Percentiles rank a stretch among this genome's conserved stretches.
Evolutionary conservation across 176 grass and related monocot genomes (phyloP).

Genomic region (Ampelocalamus luodianensis): DNA sequence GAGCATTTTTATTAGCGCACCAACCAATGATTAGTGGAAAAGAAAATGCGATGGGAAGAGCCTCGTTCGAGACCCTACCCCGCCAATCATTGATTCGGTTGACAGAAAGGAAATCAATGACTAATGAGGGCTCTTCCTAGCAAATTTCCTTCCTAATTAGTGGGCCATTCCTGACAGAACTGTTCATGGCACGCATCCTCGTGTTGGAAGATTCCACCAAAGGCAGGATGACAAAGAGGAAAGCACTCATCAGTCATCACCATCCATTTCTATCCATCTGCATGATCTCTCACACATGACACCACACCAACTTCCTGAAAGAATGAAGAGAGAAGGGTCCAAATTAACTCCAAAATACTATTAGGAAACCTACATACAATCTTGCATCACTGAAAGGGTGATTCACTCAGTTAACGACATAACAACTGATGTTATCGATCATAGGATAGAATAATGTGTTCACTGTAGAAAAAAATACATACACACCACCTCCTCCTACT

Average conservation of each 20-base stretch:
- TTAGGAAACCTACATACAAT: neutral
- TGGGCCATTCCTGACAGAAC: neutral
- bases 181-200: conserved; percentile 23
- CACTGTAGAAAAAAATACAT: neutral
- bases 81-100: too few relatives aligned
- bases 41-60: too few relatives aligned
- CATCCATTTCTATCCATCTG: neutral
- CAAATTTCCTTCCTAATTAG: neutral
- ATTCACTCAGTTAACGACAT: too few relatives aligned
- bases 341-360: neutral
- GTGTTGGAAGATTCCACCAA: conserved; percentile 45
- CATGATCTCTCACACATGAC: neutral
- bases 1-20: neutral
- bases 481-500: neutral
- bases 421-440: neutral
- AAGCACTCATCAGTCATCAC: conserved; percentile 22
- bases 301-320: neutral
- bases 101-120: too few relatives aligned
- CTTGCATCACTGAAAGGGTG: neutral
- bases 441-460: neutral
- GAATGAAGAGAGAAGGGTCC: neutral
- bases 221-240: conserved; percentile 25
- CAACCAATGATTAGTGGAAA: conserved; percentile 2
- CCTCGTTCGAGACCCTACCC: too few relatives aligned
- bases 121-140: too few relatives aligned